Evolutionary conservation across 106 monocot species (phyloP), one percentile per base, ranked within the genome.

Genomic region (Apostasia shenzhenica): DNA sequence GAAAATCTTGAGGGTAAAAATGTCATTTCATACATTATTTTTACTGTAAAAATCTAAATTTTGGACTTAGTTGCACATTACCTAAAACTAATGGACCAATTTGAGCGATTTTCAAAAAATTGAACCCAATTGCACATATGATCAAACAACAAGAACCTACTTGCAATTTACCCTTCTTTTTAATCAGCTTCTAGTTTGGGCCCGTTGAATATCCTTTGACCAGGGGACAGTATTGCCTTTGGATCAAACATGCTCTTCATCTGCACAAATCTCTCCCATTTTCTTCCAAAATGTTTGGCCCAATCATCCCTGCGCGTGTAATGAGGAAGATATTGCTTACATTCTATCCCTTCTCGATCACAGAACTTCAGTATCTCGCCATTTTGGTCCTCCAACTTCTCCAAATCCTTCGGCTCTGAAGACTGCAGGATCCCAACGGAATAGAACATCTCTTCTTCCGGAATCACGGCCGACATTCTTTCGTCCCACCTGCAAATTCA

Each of bases 401-500:
- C 49, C 78, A 63, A 70, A 3, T 66, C 75, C 12, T 63, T 65
- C 1, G 49, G 41, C 42, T 6, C 70, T 2, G 80, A 75, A 1
- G 84, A 91, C 39, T 75, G 12, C 8, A 87, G 61, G 8, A 91
- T 41, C 5, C 82, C 80, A 1, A 91, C 69, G 0, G 75, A 51
- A 67, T 87, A 91, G 78, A 91, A 91, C 1, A 91, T 42, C 4
- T 82, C 83, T 60, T 90, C 84, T 6, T 82, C 87, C 0, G 91
- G 91, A 9, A 78, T 71, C 59, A 78, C 80, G 0, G 84, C 75
- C 0, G 84, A 84, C 70, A 66, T 86, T 54, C 78, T 83, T 14
- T 81, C 78, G 47, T 90, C 87, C 91, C 91, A 91, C 84, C 83
- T 86, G 61, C 50, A 69, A 59, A 39, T 1, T 39, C n/a, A 61